These are phyloP conservation scores for Quercus aquifolioides DNA, from an alignment of 306 rosid species.

Conservation along the genomic window DNA sequence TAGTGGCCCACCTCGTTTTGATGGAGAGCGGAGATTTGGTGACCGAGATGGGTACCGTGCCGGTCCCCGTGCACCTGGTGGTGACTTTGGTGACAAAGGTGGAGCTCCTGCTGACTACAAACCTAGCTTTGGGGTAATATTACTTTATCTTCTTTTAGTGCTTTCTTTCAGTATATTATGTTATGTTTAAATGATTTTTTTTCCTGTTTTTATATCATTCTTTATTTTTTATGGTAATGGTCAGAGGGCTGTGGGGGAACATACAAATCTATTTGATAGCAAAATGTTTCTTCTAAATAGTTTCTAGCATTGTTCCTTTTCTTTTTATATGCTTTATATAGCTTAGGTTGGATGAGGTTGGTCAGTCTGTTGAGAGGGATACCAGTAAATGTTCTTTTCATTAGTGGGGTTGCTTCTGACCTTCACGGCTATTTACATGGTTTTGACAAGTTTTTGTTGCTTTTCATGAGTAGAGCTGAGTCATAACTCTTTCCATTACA, in stretches of 20 bases:
- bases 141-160: neutral
- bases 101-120: conserved; percentile 58
- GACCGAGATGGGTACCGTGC: conserved; percentile 52
- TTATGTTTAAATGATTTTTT: neutral
- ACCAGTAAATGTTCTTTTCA: neutral
- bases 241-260: neutral
- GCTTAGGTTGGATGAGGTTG: neutral
- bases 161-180: neutral
- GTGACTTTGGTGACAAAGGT: conserved; percentile 48
- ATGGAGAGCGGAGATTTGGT: conserved; percentile 41
- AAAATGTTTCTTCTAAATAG: neutral
- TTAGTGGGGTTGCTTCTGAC: neutral
- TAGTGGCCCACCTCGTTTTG: conserved; percentile 51
- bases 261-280: neutral
- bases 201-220: neutral
- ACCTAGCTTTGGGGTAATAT: conserved; percentile 43
- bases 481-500: neutral
- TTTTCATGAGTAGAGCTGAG: neutral
- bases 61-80: conserved; percentile 47
- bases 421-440: neutral
- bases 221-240: neutral
- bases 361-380: neutral
- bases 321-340: neutral
- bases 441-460: neutral
- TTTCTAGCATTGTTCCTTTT: neutral